phyloP scores from a whole-genome alignment of 2,329 filamentous ascomycete genomes.

The Xylaria sp. region DNA sequence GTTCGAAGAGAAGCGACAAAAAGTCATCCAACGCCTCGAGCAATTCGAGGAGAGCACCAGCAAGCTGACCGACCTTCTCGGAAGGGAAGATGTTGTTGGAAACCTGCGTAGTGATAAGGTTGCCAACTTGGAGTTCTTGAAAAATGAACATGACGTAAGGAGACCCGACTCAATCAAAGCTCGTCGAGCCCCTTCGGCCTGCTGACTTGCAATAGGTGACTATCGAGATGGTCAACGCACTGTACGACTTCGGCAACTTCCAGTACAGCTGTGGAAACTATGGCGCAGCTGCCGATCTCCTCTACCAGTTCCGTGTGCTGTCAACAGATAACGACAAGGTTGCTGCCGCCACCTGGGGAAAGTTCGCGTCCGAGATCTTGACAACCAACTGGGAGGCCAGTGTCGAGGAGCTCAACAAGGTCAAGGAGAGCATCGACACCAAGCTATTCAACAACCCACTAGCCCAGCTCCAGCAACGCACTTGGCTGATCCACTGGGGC shows the following conservation, averaged over 20 bases:
- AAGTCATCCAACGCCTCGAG: slow-evolving; percentile 84
- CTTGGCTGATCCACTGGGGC: slow-evolving; percentile 97
- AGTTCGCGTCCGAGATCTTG: slow-evolving; percentile 95
- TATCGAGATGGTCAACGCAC: slow-evolving; percentile 92
- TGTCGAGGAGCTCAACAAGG: slow-evolving; percentile 89
- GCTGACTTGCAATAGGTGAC: slow-evolving; percentile 70
- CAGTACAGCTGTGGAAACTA: slow-evolving; percentile 99
- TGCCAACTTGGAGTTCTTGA: slow-evolving; percentile 97
- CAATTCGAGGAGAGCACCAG: slow-evolving; percentile 86
- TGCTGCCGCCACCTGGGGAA: slow-evolving; percentile 94
- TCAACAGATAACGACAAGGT: slow-evolving; percentile 99
- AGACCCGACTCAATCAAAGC: slow-evolving; percentile 36
- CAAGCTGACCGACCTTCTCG: slow-evolving; percentile 88
- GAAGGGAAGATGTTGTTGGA: slow-evolving; percentile 88
- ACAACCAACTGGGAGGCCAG: slow-evolving; percentile 94
- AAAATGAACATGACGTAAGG: slow-evolving; percentile 91
- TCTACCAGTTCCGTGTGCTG: slow-evolving; percentile 97
- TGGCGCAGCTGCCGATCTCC: slow-evolving; percentile 85
- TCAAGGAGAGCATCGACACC: slow-evolving; percentile 91
- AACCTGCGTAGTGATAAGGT: slow-evolving; percentile 96
- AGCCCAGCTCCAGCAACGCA: slow-evolving; percentile 94
- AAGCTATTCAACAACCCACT: slow-evolving; percentile 96
- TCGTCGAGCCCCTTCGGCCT: slow-evolving; percentile 3
- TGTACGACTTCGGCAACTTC: slow-evolving; percentile 96
- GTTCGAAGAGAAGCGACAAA: slow-evolving; percentile 88